These are phyloP conservation scores for Datura wrightii DNA, from an alignment of 257 asterid genomes.

Conservation along the genomic window DNA sequence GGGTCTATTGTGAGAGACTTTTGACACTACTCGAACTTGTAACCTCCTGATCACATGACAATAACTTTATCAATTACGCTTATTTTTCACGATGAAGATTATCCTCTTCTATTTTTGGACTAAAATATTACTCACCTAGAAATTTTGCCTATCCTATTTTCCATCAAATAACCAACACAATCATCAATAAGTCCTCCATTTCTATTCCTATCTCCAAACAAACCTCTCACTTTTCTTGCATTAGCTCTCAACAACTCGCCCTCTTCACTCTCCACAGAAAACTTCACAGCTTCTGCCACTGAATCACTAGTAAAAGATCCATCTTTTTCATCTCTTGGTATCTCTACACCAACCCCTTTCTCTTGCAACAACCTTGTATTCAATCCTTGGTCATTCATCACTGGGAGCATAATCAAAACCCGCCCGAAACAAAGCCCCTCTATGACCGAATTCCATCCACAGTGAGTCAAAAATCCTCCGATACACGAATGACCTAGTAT, in stretches of 20 bases:
- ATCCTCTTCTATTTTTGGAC: not conserved
- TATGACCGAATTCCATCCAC: conserved; percentile 87
- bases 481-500: conserved; percentile 61
- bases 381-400: conserved; percentile 88
- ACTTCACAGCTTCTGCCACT: conserved; percentile 64
- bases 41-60: too few relatives aligned
- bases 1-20: too few relatives aligned
- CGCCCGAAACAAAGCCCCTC: conserved; percentile 72
- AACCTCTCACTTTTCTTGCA: conserved; percentile 52
- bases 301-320: conserved; percentile 60
- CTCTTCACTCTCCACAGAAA: conserved; percentile 59
- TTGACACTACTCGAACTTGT: too few relatives aligned
- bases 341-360: conserved; percentile 76
- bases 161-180: conserved; percentile 47
- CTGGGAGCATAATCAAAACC: conserved; percentile 71
- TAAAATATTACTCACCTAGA: not conserved
- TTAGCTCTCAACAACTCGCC: conserved; percentile 57
- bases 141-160: conserved; percentile 30
- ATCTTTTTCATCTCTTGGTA: conserved; percentile 57
- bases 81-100: not conserved
- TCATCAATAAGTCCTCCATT: conserved; percentile 46
- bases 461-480: conserved; percentile 79
- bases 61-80: too few relatives aligned
- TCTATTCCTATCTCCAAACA: conserved; percentile 57
- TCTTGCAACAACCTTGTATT: conserved; percentile 72